These are phyloP conservation scores for Emergomyces orientalis DNA, from an alignment of 2,329 filamentous ascomycete species.

Conservation along the genomic window DNA sequence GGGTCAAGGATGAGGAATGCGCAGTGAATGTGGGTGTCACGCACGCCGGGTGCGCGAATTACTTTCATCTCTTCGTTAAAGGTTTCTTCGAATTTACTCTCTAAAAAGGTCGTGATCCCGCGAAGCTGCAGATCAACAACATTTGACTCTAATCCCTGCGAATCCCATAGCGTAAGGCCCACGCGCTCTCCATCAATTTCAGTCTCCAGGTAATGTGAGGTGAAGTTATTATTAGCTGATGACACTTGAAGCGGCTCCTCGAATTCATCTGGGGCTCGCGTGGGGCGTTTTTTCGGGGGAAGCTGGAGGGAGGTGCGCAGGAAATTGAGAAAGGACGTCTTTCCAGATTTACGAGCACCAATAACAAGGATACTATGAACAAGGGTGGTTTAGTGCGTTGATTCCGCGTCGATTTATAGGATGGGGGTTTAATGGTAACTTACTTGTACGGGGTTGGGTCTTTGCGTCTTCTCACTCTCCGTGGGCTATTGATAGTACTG, in stretches of 20 bases:
- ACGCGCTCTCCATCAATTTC: conserved; percentile 89
- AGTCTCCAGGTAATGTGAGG: conserved; percentile 82
- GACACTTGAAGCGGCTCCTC: conserved; percentile 44
- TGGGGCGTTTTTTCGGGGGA: conserved; percentile 64
- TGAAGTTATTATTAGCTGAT: conserved; percentile 58
- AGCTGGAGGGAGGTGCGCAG: conserved; percentile 76
- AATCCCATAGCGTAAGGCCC: conserved; percentile 93
- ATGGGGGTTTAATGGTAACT: conserved; percentile 34
- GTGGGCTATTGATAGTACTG: conserved; percentile 85
- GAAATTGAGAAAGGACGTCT: conserved; percentile 95
- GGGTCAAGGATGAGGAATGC: conserved; percentile 90
- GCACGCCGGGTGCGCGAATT: conserved; percentile 78
- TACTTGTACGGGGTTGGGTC: conserved; percentile 98
- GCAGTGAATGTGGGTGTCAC: conserved; percentile 95
- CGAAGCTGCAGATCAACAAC: conserved; percentile 89
- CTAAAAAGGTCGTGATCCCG: conserved; percentile 83
- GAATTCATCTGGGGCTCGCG: conserved; percentile 49
- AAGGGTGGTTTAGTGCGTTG: not conserved
- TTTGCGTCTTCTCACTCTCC: conserved; percentile 85
- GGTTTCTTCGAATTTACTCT: conserved; percentile 97
- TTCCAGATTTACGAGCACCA: conserved; percentile 77
- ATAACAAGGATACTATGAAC: conserved; percentile 70
- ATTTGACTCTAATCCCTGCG: conserved; percentile 86
- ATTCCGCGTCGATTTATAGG: not conserved
- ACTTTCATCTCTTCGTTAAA: conserved; percentile 98